Percentiles rank a stretch among this genome's conserved stretches.
These are phyloP conservation scores for Gardenia jasminoides DNA, from an alignment of 257 asterid species.

Conservation along the genomic window DNA sequence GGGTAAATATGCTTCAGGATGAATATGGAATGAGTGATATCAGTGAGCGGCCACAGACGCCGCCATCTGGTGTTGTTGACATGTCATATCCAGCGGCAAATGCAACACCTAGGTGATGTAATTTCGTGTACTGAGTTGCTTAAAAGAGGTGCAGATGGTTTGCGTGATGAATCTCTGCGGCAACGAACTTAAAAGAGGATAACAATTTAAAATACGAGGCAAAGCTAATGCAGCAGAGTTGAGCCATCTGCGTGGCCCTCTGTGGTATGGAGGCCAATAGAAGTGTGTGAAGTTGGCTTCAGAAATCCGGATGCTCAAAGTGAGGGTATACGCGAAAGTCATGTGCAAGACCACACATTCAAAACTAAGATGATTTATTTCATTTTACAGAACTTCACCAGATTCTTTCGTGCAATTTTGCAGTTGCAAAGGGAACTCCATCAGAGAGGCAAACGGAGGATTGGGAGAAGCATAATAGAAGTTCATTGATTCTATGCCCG, in stretches of 20 bases:
- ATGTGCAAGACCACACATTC: neutral
- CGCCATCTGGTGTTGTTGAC: constrained; percentile 39
- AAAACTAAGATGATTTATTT: neutral
- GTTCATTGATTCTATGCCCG: neutral
- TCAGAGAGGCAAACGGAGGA: neutral
- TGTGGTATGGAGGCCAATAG: neutral
- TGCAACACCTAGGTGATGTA: constrained; percentile 52
- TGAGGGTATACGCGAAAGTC: neutral
- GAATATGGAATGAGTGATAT: constrained; percentile 53
- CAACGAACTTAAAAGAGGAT: neutral
- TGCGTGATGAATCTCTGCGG: neutral
- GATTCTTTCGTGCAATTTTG: neutral
- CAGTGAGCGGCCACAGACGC: constrained; percentile 41
- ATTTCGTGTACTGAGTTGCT: neutral
- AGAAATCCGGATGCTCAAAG: neutral
- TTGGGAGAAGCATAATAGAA: constrained; percentile 4
- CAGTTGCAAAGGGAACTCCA: constrained; percentile 8
- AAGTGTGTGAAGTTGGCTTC: neutral
- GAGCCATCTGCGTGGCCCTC: constrained; percentile 15
- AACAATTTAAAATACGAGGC: constrained; percentile 10
- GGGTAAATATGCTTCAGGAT: constrained; percentile 51
- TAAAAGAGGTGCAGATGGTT: constrained; percentile 7
- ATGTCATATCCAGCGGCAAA: constrained; percentile 34
- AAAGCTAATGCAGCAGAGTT: constrained; percentile 13
- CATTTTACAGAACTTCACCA: neutral